phyloP scores from a whole-genome alignment of 2,329 filamentous ascomycete genomes.

The Huntiella savannae region DNA sequence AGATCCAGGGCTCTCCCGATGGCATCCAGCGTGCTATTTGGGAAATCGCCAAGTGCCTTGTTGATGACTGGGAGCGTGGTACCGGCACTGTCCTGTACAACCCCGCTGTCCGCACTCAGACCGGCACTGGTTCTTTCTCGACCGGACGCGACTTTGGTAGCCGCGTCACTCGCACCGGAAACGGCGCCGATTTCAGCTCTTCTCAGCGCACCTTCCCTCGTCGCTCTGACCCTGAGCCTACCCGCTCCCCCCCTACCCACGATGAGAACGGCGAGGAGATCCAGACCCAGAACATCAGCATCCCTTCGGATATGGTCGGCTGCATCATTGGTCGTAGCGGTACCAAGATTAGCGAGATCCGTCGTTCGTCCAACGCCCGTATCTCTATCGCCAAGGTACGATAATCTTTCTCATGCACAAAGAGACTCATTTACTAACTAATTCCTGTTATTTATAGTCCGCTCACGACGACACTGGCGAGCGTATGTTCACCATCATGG shows the following conservation, averaged over 20 bases:
- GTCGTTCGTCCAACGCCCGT: constrained; percentile 85
- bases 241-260: constrained; percentile 67
- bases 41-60: constrained; percentile 97
- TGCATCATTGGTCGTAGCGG: constrained; percentile 94
- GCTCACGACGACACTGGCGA: constrained; percentile 95
- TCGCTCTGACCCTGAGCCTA: constrained; percentile 68
- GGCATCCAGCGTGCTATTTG: constrained; percentile 91
- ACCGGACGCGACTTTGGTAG: constrained; percentile 35
- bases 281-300: constrained; percentile 98
- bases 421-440: not conserved
- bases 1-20: constrained; percentile 85
- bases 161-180: constrained; percentile 85
- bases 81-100: constrained; percentile 97
- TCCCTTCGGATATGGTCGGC: constrained; percentile 97
- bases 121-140: constrained; percentile 23
- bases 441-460: constrained; percentile 28
- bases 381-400: constrained; percentile 87
- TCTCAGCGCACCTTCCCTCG: constrained; percentile 50
- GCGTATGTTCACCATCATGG: constrained; percentile 99
- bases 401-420: not conserved
- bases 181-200: constrained; percentile 89
- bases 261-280: constrained; percentile 96
- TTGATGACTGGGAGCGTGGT: constrained; percentile 94
- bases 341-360: constrained; percentile 96
- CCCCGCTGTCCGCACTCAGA: constrained; percentile 66